Evolutionary conservation across 352 stramenopile species (phyloP), one percentile per base, ranked within the genome.

Genomic region (Pythium aristosporum): DNA sequence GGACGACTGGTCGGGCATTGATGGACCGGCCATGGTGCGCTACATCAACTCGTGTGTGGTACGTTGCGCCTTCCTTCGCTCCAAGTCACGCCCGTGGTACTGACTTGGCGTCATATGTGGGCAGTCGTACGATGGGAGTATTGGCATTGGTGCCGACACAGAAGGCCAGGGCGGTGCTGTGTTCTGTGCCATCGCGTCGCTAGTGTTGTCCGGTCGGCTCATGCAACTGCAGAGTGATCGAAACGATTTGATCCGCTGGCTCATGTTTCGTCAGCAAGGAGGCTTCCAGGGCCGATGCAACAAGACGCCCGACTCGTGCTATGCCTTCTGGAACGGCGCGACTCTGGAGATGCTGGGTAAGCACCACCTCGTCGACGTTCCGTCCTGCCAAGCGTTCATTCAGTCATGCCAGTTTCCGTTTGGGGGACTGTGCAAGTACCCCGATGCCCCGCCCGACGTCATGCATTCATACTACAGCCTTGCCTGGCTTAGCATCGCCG

Each of bases 391-490:
- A 21, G 36, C 70, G 41, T 97, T 97, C 42, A 81, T 97, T 23
- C 69, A 89, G 54, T 88, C 82, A 37, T 97, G 90, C 54, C 87
- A 97, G 60, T 89, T 84, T 59, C 70, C 61, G 5, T 86, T 89
- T 61, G 91, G 92, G n/a, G 91, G 91, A 23, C 75, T 97, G 28
- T 88, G 76, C 69, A 96, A 96, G 71, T 89, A 87, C 48, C 80
- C 80, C 1, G 78, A 89, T 51, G 75, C 73, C 1, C 69, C 84
- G 8, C 92, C 92, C 32, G 92, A 98, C 63, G 79, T 97, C 37
- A 90, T 98, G 73, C 92, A 98, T 78, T 89, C 90, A 20, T 97
- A 96, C 64, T 96, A 96, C 62, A 95, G 86, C 21, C 66, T 97
- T 3, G 87, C 78, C 51, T 97, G 91, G 86, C 72, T 98, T 9